Percentiles rank a stretch among this genome's conserved stretches.
phyloP scores from a whole-genome alignment of 768 basidiomycete species.

The Phlegmacium glaucopus region DNA sequence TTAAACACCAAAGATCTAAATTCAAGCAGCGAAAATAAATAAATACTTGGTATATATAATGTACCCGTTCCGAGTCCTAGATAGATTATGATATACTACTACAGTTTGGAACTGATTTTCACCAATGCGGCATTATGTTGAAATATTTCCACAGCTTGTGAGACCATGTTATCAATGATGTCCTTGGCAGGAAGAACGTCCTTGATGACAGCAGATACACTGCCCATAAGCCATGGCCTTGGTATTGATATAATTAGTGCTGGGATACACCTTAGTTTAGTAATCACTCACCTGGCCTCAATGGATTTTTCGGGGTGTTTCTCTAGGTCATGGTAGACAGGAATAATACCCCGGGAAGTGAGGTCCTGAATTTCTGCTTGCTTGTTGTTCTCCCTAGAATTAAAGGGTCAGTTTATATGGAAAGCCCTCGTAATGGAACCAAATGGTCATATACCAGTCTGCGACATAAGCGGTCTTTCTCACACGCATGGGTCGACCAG shows the following conservation, averaged over 20 bases:
- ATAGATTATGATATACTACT: background rate
- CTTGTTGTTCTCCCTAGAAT: constrained; percentile 67
- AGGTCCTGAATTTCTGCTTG: constrained; percentile 80
- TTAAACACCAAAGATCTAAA: too few relatives aligned
- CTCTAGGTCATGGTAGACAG: constrained; percentile 65
- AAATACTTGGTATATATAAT: too few relatives aligned
- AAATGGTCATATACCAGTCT: constrained; percentile 56
- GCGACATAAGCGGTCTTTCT: constrained; percentile 81
- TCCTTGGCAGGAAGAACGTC: constrained; percentile 80
- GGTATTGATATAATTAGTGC: too few relatives aligned
- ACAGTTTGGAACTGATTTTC: constrained; percentile 33
- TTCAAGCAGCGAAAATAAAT: too few relatives aligned
- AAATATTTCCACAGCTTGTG: constrained; percentile 34
- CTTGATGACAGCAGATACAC: constrained; percentile 68
- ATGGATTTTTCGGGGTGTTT: constrained; percentile 80
- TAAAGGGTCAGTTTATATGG: background rate
- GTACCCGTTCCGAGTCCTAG: too few relatives aligned
- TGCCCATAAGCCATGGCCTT: constrained; percentile 79
- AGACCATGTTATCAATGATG: constrained; percentile 78
- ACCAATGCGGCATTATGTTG: constrained; percentile 33
- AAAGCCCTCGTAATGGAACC: background rate
- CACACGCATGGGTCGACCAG: constrained; percentile 86
- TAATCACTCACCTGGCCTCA: constrained; percentile 29
- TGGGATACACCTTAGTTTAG: too few relatives aligned
- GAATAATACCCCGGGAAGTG: constrained; percentile 81